These are phyloP conservation scores for Flagelloscypha sp. DNA, from an alignment of 768 basidiomycete genomes.

Conservation along the genomic window DNA sequence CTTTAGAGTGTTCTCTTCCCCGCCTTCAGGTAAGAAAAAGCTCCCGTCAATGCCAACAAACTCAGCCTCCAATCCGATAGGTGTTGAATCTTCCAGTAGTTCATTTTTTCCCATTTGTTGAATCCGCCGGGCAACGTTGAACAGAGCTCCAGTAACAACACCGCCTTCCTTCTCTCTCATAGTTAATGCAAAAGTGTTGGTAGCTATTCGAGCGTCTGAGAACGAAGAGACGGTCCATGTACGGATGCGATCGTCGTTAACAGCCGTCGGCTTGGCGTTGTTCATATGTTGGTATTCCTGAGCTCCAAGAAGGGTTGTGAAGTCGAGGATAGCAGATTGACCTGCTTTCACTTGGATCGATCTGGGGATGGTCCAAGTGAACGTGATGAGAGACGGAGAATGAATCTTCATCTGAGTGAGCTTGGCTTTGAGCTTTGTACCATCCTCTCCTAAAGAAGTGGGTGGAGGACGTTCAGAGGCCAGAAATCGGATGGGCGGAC, in stretches of 20 bases:
- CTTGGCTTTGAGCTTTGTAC: conserved; percentile 19
- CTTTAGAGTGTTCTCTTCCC: conserved; percentile 13
- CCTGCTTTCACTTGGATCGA: conserved; percentile 24
- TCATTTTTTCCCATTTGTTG: conserved; percentile 30
- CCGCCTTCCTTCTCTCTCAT: conserved; percentile 49
- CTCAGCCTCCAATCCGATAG: conserved; percentile 32
- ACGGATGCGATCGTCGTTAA: conserved; percentile 56
- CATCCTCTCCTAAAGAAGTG: conserved; percentile 18
- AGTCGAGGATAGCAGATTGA: conserved; percentile 49
- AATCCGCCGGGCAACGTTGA: conserved; percentile 38
- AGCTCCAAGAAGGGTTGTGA: conserved; percentile 40
- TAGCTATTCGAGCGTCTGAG: conserved; percentile 12
- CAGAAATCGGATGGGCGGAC: conserved; percentile 46
- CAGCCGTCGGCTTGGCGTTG: conserved; percentile 29
- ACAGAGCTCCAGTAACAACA: conserved; percentile 47
- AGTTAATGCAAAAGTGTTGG: conserved; percentile 35
- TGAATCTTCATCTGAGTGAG: conserved; percentile 36
- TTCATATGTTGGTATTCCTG: conserved; percentile 46
- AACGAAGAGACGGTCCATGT: conserved; percentile 54
- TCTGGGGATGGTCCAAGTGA: conserved; percentile 37
- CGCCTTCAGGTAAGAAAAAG: conserved; percentile 29
- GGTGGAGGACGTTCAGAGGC: conserved; percentile 33
- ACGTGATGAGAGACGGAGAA: conserved; percentile 42
- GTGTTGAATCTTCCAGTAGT: conserved; percentile 28
- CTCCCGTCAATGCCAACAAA: conserved; percentile 48